Base-by-base conservation (phyloP, 1,139 yeast genomes). In the Taphrina populina region DNA sequence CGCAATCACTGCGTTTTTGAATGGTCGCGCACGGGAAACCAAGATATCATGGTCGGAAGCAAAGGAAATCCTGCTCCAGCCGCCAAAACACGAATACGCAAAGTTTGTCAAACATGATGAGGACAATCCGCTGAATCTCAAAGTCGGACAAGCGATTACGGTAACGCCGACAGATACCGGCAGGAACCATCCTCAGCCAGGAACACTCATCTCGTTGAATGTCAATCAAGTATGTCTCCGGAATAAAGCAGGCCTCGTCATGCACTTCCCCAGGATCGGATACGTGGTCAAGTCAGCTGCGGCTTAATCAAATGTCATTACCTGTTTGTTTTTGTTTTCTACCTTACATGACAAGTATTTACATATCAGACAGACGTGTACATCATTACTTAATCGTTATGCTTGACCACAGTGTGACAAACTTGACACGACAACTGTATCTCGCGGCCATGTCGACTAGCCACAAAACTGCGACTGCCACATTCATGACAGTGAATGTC, bases 1-100 rank as follows among this genome's bases (percentile, higher is more conserved):
- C 10, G 30, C 40, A 10, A 40, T 49, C 23, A 24, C 15, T 23
- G 33, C 37, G 5, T 49, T 49, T 8, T 6, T 39, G 27, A 29
- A n/a, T 26, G n/a, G 27, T 6, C 37, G 54, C 17, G 30, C 30
- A 17, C 39, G 27, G 6, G 35, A 29, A 17, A 39, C 43, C 30
- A 41, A 39, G 20, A 49, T 49, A 11, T 20, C 45, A 17, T 49
- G 45, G 45, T 7, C 39, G 33, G 46, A 37, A 8, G 54, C 46
- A 3, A 49, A 39, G 20, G 46, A 29, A n/a, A 32, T 49, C 15
- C 39, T 49, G 15, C 11, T 39, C 11, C 33, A 32, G 27, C 54
- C 54, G 32, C 54, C 54, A 2, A 40, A 36, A 10, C 54, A 49
- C 46, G 54, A 49, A 30, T 49, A 49, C 46, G 54, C 54, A 24